Base-by-base conservation (phyloP, 371 early-diverging fungal genomes). In the Mucor irregularis region DNA sequence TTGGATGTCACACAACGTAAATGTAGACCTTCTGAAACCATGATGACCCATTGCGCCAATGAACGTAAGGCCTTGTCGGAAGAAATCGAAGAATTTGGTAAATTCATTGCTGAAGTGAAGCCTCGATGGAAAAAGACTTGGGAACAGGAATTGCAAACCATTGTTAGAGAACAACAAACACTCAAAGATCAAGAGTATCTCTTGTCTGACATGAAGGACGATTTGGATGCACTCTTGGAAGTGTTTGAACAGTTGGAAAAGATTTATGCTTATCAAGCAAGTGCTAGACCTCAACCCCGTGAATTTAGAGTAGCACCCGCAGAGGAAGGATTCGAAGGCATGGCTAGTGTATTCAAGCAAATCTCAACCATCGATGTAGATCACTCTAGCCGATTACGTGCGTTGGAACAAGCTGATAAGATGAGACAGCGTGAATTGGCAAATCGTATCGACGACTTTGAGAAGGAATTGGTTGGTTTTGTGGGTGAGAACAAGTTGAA, bases 121-220 rank as follows among this genome's bases (percentile, higher is more conserved):
- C 85, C 90, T 13, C 70, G 74, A 4, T 92, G 93, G 93, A 91
- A 92, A 58, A 87, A 84, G 71, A 87, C 87, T 0, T 92, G 92
- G 92, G 91, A 91, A 54, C 81, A 81, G 11, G 92, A 92, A 62
- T 67, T 92, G 30, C 88, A 92, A 53, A 85, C 81, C 22, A 89
- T 92, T 61, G 80, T 92, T 29, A 85, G 86, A 56, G 92, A 92
- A 50, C 92, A 92, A 62, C 79, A 87, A 58, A 82, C 87, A 45
- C 73, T 90, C 52, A 92, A 90, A 66, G 90, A 92, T 39, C 88
- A 89, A 31, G 89, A 90, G 54, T 83, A 82, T 10, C 56, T 89
- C 53, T 51, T 91, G 37, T 76, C 83, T 22, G 90, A 89, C 56
- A 74, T 92, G 59, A 73, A 78, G 16, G 90, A 89, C 58, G 93